Base-by-base conservation (phyloP, 225 moss, liverwort and hornwort species). In the Physcomitrellopsis africana region DNA sequence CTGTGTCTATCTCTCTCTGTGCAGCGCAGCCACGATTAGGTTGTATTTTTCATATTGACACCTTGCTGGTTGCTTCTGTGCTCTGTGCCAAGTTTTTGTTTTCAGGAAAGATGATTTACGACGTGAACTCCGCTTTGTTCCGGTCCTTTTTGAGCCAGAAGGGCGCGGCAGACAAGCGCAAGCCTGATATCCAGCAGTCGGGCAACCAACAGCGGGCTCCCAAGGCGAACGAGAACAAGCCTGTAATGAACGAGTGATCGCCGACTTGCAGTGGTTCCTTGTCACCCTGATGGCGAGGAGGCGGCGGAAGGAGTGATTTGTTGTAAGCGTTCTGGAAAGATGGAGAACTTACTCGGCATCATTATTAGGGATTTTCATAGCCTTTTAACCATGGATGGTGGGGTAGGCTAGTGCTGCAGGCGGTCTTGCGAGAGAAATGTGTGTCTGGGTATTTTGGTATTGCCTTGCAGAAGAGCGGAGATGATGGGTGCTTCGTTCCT, bases 131-230 rank as follows among this genome's bases (percentile, higher is more conserved):
- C 19, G 92, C 81, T 16, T 83, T 92, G 19, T 95, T 95, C 76
- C 91, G 94, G 32, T 95, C 91, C 76, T 92, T 95, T 82, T 62
- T 95, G 81, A 95, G 94, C 64, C 92, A 95, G 87, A 92, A 95
- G 64, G 94, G 94, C 70, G 85, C 91, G 41, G 91, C 87, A 1
- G 92, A 95, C 76, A 95, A 95, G 82, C 89, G 92, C 80, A 95
- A 91, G 81, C 77, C 81, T 54, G 94, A 92, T 71, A 92, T 91
- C 73, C 89, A 87, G 73, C 92, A 92, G 74, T 89, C 91, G 14
- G 89, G 74, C 60, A 74, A 79, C 62, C 80, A 80, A 67, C 89
- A 94, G 24, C 92, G 90, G 68, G 82, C 74, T 41, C 92, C 94
- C 11, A 94, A 89, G 80, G 92, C 90, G 12, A 94, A 90, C 76